phyloP scores from a whole-genome alignment of 768 basidiomycete genomes.

The Agaricus blazei region DNA sequence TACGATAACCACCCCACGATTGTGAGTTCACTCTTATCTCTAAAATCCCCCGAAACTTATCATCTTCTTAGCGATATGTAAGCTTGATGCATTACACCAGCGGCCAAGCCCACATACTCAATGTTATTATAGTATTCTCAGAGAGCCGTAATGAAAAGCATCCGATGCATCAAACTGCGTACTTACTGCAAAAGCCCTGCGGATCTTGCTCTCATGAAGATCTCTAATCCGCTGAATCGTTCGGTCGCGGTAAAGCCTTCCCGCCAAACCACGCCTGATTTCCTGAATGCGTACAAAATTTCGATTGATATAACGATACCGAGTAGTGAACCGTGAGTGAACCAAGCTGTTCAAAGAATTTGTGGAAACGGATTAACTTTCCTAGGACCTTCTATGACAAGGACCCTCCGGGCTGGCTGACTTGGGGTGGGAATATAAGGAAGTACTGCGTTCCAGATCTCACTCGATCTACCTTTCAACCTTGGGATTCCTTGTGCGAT shows the following conservation, averaged over 20 bases:
- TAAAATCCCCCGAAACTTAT: not conserved
- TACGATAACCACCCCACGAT: slow-evolving; percentile 63
- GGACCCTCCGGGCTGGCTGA: slow-evolving; percentile 63
- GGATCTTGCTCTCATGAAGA: slow-evolving; percentile 57
- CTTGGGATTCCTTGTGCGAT: slow-evolving; percentile 54
- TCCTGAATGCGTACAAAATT: slow-evolving; percentile 49
- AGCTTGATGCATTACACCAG: slow-evolving; percentile 16
- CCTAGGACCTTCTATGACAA: slow-evolving; percentile 52
- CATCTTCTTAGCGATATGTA: slow-evolving; percentile 50
- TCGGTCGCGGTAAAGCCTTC: slow-evolving; percentile 45
- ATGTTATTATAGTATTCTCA: slow-evolving; percentile 50
- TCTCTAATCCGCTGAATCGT: slow-evolving; percentile 63
- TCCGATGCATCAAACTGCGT: slow-evolving; percentile 77
- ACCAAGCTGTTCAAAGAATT: not conserved
- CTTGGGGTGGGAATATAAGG: slow-evolving; percentile 44
- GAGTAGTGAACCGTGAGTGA: slow-evolving; percentile 40
- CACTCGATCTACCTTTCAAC: slow-evolving; percentile 44
- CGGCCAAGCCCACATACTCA: not conserved
- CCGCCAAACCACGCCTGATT: slow-evolving; percentile 45
- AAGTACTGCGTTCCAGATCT: slow-evolving; percentile 45
- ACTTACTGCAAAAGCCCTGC: slow-evolving; percentile 53
- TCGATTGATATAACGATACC: slow-evolving; percentile 36
- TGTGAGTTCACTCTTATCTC: slow-evolving; percentile 32
- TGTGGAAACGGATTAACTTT: slow-evolving; percentile 3
- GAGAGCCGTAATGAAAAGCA: slow-evolving; percentile 71